Conservation (phyloP, 371 early-diverging fungal genomes). For the Funneliformis caledonium region DNA sequence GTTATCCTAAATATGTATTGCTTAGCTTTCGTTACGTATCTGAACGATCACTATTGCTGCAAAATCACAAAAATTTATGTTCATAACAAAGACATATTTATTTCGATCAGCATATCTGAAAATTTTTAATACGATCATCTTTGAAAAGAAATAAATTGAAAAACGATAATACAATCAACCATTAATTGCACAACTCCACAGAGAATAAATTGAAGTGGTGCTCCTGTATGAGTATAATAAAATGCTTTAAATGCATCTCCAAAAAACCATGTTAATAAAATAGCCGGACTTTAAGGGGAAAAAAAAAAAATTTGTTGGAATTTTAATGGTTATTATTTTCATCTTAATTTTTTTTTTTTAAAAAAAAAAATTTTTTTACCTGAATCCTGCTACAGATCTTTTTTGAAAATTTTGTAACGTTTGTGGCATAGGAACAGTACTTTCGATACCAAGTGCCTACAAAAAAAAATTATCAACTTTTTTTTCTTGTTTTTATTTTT, state of each 20-base stretch:
- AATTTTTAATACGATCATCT: too few species aligned
- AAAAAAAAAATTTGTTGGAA: not conserved
- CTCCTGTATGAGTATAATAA: conserved; percentile 59
- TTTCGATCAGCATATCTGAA: too few species aligned
- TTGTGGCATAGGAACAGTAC: conserved; percentile 66
- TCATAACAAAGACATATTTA: too few species aligned
- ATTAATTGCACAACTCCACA: conserved; percentile 67
- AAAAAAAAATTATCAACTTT: not conserved
- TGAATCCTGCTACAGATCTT: conserved; percentile 63
- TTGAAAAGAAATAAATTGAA: conserved; percentile 56
- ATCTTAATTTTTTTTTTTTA: not conserved
- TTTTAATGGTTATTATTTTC: not conserved
- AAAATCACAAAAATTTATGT: too few species aligned
- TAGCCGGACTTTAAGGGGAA: conserved; percentile 40
- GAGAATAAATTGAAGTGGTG: conserved; percentile 65
- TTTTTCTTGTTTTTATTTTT: not conserved
- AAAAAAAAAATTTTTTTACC: conserved; percentile 36
- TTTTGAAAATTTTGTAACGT: conserved; percentile 57
- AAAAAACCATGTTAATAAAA: conserved; percentile 55
- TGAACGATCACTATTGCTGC: too few species aligned
- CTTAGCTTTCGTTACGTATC: too few species aligned
- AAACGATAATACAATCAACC: conserved; percentile 61
- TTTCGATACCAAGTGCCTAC: conserved; percentile 61
- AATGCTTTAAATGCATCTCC: conserved; percentile 70
- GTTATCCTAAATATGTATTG: too few species aligned